A percentile compares a stretch with the other conserved stretches of the same genome.
These are phyloP conservation scores for Mortierella polycephala DNA, from an alignment of 371 early-diverging fungal species.

Conservation along the genomic window DNA sequence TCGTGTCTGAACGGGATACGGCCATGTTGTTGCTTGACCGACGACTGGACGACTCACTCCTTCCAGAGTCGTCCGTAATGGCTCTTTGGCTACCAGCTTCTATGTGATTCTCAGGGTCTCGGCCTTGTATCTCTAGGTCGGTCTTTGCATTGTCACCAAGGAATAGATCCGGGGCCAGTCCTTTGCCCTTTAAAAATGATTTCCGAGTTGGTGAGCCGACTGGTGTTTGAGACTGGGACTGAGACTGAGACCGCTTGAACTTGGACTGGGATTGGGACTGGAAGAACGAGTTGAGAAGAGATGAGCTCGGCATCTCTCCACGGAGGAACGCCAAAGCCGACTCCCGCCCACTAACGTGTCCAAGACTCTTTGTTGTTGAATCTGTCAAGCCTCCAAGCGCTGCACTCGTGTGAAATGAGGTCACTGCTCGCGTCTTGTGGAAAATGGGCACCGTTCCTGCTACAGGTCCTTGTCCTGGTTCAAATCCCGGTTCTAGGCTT, in stretches of 20 bases:
- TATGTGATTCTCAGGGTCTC: neutral
- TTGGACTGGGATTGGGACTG: conserved; percentile 10
- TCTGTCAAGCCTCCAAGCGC: conserved; percentile 8
- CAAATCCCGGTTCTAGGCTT: neutral
- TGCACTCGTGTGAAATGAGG: conserved; percentile 22
- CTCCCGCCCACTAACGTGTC: conserved; percentile 29
- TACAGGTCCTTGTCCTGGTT: neutral
- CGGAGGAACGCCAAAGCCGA: conserved; percentile 42
- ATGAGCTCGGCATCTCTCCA: conserved; percentile 26
- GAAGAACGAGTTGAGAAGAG: conserved; percentile 34
- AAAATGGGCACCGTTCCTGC: neutral
- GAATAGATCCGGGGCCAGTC: conserved; percentile 3
- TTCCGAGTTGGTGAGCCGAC: neutral
- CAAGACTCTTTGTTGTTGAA: conserved; percentile 22
- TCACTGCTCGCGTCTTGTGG: conserved; percentile 11
- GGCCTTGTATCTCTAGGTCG: conserved; percentile 16
- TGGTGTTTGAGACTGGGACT: neutral
- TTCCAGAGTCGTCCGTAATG: neutral
- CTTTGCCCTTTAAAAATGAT: conserved; percentile 23
- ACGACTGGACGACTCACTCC: neutral
- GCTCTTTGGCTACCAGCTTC: neutral
- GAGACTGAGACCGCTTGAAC: neutral
- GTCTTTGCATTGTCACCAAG: neutral
- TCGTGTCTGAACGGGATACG: neutral
- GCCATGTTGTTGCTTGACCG: too few relatives aligned